Percentiles rank a stretch among this genome's conserved stretches.
These are phyloP conservation scores for Toxicodendron radicans DNA, from an alignment of 345 rosid genomes.

Conservation along the genomic window DNA sequence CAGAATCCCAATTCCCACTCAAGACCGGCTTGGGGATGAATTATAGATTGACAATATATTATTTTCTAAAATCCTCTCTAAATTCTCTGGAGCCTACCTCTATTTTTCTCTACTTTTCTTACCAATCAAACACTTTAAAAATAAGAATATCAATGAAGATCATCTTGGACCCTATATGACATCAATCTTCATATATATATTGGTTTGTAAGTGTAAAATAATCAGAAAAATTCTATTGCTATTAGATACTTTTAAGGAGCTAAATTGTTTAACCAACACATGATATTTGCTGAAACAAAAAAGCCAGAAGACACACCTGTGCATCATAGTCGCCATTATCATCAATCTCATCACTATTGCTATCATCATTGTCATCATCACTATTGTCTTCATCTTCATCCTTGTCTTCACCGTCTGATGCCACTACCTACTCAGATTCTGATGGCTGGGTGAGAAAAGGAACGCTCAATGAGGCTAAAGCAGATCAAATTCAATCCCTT, in stretches of 20 bases:
- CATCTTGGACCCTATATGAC: too few relatives aligned
- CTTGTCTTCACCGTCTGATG: conserved; percentile 80
- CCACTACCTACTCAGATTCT: conserved; percentile 90
- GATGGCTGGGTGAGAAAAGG: conserved; percentile 52
- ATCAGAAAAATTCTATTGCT: too few relatives aligned
- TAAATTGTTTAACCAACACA: background rate
- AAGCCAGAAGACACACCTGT: conserved; percentile 36
- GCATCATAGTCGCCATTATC: conserved; percentile 44
- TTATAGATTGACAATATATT: too few relatives aligned
- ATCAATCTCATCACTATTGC: conserved; percentile 51
- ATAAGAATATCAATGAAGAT: too few relatives aligned
- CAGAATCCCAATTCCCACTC: too few relatives aligned
- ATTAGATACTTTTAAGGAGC: background rate
- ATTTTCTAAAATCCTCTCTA: too few relatives aligned
- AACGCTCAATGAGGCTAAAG: conserved; percentile 6
- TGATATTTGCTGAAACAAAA: conserved; percentile 14
- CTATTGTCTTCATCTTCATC: conserved; percentile 62
- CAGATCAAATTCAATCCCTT: conserved; percentile 12
- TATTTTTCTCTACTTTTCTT: too few relatives aligned
- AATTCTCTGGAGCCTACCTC: too few relatives aligned
- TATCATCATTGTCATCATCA: conserved; percentile 59
- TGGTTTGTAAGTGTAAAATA: background rate
- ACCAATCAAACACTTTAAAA: too few relatives aligned
- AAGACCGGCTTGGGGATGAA: too few relatives aligned
- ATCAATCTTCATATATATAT: too few relatives aligned